Base-by-base conservation (phyloP, 805 yeast genomes). In the Spathaspora sp. region DNA sequence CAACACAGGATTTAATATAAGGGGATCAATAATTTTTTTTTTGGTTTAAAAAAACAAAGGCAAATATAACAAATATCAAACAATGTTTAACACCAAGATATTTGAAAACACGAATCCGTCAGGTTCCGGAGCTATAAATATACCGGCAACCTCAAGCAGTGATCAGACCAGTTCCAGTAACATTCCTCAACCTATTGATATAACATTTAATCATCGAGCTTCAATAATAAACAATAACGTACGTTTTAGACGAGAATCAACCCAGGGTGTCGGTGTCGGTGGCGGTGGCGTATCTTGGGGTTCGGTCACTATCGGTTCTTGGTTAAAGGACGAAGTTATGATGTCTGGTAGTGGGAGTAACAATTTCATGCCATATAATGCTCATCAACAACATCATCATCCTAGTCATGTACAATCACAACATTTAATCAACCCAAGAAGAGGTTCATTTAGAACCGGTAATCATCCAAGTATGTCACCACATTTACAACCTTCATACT, bases 251-350 rank as follows among this genome's bases (percentile, higher is more conserved):
- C 78, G 97, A 57, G 98, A 93, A 61, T 84, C 92, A 52, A 83
- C 97, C 2, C 97, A 90, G 66, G 98, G 44, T 86, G 98, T 98
- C 44, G 40, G 16, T 14, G 17, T 3, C 4, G 32, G 32, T 5
- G 32, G 11, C 11, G 32, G 32, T 10, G 99, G 98, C 46, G 88
- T 93, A 32, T 86, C 96, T 8, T 93, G 97, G 97, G 98, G 98
- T 19, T 91, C 96, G 2, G 83, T 92, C 52, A 87, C 96, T 26
- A 91, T 93, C 29, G 97, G 97, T 12, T 85, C 94, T 14, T 93
- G 99, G 99, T 75, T 93, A 20, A 87, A 91, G 64, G 98, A 93
- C 67, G 99, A 93, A 63, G 93, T 87, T 17, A 78, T 87, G 83
- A 79, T 86, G 73, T 49, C 52, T 2, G 44, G 48, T 7, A 47